Evolutionary conservation across 148 eudicot species (phyloP).

Genomic region (Beta vulgaris): DNA sequence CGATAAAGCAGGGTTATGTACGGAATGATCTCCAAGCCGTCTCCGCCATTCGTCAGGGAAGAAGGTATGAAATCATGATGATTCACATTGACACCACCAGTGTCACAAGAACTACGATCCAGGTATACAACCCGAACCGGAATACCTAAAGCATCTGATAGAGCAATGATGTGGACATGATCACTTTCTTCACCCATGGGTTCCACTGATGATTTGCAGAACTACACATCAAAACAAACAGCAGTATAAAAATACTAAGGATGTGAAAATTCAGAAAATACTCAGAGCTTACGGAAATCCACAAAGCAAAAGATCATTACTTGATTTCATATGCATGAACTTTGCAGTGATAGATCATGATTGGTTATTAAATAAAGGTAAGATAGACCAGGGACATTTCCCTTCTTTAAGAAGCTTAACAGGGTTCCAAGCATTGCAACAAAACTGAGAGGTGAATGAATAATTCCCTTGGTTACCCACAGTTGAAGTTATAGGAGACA

Average conservation of each 20-base stretch:
- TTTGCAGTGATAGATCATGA: neutral
- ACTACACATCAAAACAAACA: conserved; percentile 37
- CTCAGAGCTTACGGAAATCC: neutral
- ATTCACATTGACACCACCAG: conserved; percentile 65
- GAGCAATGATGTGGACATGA: conserved; percentile 90
- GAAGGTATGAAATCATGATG: conserved; percentile 90
- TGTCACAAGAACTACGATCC: conserved; percentile 78
- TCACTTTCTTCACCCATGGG: conserved; percentile 99
- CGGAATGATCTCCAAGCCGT: conserved; percentile 46
- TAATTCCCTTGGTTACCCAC: neutral
- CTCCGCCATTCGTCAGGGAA: conserved; percentile 18
- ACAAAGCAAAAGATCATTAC: neutral
- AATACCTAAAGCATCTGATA: conserved; percentile 90
- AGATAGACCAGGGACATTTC: neutral
- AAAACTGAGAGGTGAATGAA: neutral
- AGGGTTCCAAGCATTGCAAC: neutral
- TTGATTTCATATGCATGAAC: neutral
- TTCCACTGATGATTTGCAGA: conserved; percentile 97
- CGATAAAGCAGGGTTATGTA: conserved; percentile 78
- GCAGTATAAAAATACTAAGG: conserved; percentile 7
- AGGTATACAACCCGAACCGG: conserved; percentile 89
- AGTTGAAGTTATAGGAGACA: neutral
- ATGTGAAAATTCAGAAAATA: neutral
- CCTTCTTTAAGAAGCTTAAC: neutral
- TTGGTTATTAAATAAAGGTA: neutral